Conservation (phyloP, 768 basidiomycete genomes). For the Trametes elegans region DNA sequence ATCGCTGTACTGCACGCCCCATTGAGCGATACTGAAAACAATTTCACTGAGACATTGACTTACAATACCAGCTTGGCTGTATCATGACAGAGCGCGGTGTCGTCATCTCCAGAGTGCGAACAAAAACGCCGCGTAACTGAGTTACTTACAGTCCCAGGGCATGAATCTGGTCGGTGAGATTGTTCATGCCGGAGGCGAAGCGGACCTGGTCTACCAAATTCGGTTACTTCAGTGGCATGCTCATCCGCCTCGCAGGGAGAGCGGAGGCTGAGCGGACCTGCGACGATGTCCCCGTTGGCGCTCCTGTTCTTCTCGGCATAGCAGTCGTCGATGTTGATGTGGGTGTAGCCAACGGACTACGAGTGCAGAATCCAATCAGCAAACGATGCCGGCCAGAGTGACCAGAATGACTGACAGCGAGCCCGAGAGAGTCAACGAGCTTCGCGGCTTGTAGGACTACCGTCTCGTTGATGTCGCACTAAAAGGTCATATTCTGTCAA, state of each 20-base stretch:
- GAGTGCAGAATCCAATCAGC: background rate
- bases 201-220: slow-evolving; percentile 40
- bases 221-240: too few relatives aligned
- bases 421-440: slow-evolving; percentile 50
- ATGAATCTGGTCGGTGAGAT: slow-evolving; percentile 55
- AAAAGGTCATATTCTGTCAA: background rate
- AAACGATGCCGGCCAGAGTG: background rate
- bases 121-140: background rate
- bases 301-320: slow-evolving; percentile 58
- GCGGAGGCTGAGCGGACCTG: slow-evolving; percentile 37
- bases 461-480: slow-evolving; percentile 60
- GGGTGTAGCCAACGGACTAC: slow-evolving; percentile 54
- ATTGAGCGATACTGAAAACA: too few relatives aligned
- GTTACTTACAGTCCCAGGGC: slow-evolving; percentile 50
- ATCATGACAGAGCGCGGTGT: background rate
- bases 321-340: slow-evolving; percentile 65
- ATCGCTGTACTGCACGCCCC: slow-evolving; percentile 69
- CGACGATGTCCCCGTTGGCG: slow-evolving; percentile 52
- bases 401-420: slow-evolving; percentile 31
- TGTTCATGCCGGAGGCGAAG: slow-evolving; percentile 59
- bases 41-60: too few relatives aligned
- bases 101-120: background rate
- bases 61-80: too few relatives aligned
- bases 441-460: slow-evolving; percentile 49
- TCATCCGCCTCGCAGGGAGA: too few relatives aligned